Conservation (phyloP, 73 alveolate species). For the Paramecium biaurelia region DNA sequence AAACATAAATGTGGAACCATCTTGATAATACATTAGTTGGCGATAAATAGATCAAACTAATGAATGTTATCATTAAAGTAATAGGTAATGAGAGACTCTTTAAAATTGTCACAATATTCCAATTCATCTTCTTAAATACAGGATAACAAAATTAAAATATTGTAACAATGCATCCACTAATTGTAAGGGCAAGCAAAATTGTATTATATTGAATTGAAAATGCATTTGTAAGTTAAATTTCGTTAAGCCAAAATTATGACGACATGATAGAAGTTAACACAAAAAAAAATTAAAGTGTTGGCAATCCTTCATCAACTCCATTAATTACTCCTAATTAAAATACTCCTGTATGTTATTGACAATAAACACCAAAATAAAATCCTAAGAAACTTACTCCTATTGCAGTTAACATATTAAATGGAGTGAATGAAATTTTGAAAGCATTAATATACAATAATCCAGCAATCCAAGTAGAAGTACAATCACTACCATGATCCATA, state of each 20-base stretch:
- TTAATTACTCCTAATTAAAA: conserved; percentile 47
- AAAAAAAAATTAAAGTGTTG: conserved; percentile 25
- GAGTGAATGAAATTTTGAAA: background rate
- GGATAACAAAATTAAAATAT: background rate
- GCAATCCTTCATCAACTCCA: conserved; percentile 67
- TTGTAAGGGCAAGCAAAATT: background rate
- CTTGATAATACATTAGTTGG: background rate
- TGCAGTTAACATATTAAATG: background rate
- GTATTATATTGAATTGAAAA: background rate
- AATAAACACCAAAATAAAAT: conserved; percentile 51
- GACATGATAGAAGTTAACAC: background rate
- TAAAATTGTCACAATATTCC: background rate
- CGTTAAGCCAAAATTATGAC: conserved; percentile 19
- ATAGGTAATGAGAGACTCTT: background rate
- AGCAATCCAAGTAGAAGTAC: conserved; percentile 67
- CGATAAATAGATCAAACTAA: background rate
- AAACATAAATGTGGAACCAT: background rate
- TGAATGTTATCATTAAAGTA: background rate
- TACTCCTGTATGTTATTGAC: conserved; percentile 49
- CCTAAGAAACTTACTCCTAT: conserved; percentile 13
- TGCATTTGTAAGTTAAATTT: background rate
- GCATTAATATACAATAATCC: conserved; percentile 30
- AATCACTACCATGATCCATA: conserved; percentile 79
- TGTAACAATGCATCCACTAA: background rate
- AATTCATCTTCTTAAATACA: background rate